These are phyloP conservation scores for Quercus parvula DNA, from an alignment of 306 rosid genomes.

Conservation along the genomic window DNA sequence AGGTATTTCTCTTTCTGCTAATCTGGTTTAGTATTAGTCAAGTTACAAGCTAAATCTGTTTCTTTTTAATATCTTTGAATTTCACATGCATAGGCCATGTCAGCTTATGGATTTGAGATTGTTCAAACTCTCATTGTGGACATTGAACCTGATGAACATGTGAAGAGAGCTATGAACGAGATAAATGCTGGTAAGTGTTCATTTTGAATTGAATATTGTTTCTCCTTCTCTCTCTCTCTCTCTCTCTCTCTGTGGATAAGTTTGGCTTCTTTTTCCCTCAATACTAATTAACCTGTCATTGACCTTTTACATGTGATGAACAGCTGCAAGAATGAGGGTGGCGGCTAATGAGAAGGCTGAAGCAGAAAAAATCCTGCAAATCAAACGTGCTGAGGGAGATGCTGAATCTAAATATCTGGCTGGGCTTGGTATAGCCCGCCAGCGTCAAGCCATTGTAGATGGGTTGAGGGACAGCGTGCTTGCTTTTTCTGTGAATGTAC, in stretches of 20 bases:
- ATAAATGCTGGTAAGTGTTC: slow-evolving; percentile 46
- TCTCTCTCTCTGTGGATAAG: no score
- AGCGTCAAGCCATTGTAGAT: slow-evolving; percentile 59
- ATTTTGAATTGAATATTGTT: background rate
- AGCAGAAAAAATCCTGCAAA: slow-evolving; percentile 54
- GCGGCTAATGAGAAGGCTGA: slow-evolving; percentile 53
- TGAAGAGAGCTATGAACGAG: slow-evolving; percentile 53
- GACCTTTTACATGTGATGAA: background rate
- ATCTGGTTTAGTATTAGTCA: background rate
- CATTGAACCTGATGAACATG: slow-evolving; percentile 57
- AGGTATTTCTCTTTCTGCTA: slow-evolving; percentile 22
- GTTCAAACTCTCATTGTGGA: slow-evolving; percentile 53
- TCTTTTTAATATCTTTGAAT: background rate
- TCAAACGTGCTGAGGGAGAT: slow-evolving; percentile 56
- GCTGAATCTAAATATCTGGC: slow-evolving; percentile 54
- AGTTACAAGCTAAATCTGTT: background rate
- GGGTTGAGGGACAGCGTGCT: slow-evolving; percentile 60
- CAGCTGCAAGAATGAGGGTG: slow-evolving; percentile 57
- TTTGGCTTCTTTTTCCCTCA: background rate
- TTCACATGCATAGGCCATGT: slow-evolving; percentile 46
- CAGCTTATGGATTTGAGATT: slow-evolving; percentile 50
- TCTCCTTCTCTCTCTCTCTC: background rate
- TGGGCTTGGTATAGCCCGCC: slow-evolving; percentile 55
- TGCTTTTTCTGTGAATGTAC: slow-evolving; percentile 51
- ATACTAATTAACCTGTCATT: background rate